Evolutionary conservation across 306 rosid species (phyloP).

Genomic region (Cicer pinnatifidum): DNA sequence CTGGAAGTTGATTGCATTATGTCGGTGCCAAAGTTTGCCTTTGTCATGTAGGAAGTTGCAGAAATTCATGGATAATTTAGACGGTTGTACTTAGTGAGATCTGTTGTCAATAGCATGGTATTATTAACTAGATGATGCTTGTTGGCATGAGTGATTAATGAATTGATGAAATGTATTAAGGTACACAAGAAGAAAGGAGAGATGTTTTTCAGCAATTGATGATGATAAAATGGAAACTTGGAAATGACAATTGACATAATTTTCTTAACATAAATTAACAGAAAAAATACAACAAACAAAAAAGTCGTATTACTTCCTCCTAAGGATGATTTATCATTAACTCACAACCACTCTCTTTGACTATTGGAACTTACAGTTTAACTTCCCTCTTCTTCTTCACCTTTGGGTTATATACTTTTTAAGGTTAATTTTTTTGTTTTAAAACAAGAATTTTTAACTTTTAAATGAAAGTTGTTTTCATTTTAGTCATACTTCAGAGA

Average conservation of each 20-base stretch:
- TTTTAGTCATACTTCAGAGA: conserved; percentile 9
- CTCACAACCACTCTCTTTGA: conserved; percentile 30
- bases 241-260: background rate
- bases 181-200: background rate
- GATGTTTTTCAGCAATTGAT: background rate
- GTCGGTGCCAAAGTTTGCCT: background rate
- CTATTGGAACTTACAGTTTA: conserved; percentile 10
- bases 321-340: background rate
- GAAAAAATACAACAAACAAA: background rate
- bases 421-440: background rate
- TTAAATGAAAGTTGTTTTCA: background rate
- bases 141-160: conserved; percentile 5
- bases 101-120: background rate
- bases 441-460: too few relatives aligned
- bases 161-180: conserved; percentile 31
- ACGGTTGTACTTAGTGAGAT: background rate
- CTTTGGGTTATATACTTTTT: conserved; percentile 11
- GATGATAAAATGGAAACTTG: background rate
- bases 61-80: background rate
- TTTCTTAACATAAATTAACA: background rate
- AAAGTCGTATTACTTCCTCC: background rate
- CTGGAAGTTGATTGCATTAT: conserved; percentile 25
- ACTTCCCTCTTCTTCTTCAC: conserved; percentile 17
- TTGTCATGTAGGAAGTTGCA: conserved; percentile 1
- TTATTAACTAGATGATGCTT: conserved; percentile 26